These are phyloP conservation scores for Yamadazyma diddensiae DNA, from an alignment of 1,139 yeast genomes.

Conservation along the genomic window DNA sequence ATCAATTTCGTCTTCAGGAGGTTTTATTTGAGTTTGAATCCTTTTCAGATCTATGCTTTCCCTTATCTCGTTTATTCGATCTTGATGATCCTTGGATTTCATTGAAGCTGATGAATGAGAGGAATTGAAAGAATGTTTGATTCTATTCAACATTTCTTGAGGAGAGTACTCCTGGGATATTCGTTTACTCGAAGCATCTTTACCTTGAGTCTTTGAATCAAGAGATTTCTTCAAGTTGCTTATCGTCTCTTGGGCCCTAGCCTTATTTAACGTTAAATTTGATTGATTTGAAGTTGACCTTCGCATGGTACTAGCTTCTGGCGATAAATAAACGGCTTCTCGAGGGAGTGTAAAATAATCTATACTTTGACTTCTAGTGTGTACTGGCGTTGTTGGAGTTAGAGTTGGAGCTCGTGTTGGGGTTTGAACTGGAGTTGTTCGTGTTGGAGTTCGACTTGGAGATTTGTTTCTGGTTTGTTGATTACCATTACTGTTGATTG, in stretches of 20 bases:
- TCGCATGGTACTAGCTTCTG: conserved; percentile 2
- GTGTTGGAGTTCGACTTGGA: background rate
- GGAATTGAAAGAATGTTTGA: conserved; percentile 23
- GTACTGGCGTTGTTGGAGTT: background rate
- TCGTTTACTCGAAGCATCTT: conserved; percentile 17
- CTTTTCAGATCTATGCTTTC: conserved; percentile 28
- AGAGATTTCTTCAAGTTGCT: conserved; percentile 22
- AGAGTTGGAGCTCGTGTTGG: background rate
- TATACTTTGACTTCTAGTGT: conserved; percentile 5
- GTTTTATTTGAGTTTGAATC: conserved; percentile 12
- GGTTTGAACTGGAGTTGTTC: background rate
- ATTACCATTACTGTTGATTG: background rate
- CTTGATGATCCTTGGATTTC: conserved; percentile 13
- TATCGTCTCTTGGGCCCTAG: conserved; percentile 24
- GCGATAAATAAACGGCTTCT: conserved; percentile 7
- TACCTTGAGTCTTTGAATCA: conserved; percentile 18
- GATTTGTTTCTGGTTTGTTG: background rate
- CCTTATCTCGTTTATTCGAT: conserved; percentile 22
- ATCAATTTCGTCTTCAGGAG: conserved; percentile 1
- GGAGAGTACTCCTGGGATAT: conserved; percentile 23
- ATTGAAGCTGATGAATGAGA: conserved; percentile 8
- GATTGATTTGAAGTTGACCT: conserved; percentile 10
- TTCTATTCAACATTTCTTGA: conserved; percentile 25
- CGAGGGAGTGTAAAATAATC: conserved; percentile 16
- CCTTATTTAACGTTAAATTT: conserved; percentile 10